Evolutionary conservation across 208 protist genomes (phyloP).

Genomic region (Jaenimonas drosophilae): DNA sequence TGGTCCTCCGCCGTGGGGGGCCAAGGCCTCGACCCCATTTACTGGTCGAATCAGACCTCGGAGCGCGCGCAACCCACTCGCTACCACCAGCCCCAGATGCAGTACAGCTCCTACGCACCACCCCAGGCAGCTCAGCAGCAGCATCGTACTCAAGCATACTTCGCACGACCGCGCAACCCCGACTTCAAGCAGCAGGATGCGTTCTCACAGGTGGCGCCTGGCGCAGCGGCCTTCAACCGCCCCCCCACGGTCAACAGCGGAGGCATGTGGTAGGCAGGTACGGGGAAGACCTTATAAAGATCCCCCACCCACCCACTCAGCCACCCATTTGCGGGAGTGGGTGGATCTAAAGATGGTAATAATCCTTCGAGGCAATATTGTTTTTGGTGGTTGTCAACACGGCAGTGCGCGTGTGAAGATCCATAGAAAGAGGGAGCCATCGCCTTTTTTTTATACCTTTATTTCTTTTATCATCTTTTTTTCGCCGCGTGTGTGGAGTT

Average conservation of each 20-base stretch:
- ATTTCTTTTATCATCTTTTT: too few species aligned
- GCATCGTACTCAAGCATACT: conserved; percentile 7
- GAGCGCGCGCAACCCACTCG: conserved; percentile 11
- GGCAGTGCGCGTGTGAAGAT: too few species aligned
- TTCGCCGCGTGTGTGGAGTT: too few species aligned
- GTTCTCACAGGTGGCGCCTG: conserved; percentile 9
- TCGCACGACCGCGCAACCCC: conserved; percentile 8
- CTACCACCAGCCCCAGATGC: conserved; percentile 21
- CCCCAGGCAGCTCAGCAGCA: conserved; percentile 7
- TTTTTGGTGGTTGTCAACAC: too few species aligned
- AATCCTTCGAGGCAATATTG: too few species aligned
- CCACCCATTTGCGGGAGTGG: too few species aligned
- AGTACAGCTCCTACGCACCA: conserved; percentile 41
- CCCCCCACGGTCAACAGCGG: conserved; percentile 17
- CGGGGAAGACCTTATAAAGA: conserved; percentile 4
- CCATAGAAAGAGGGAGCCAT: too few species aligned
- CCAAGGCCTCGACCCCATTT: conserved; percentile 8
- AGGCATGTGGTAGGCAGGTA: conserved; percentile 28
- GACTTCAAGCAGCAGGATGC: conserved; percentile 10
- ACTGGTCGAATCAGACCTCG: conserved; percentile 18
- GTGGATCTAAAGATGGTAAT: conserved; percentile 2
- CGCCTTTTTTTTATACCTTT: too few species aligned
- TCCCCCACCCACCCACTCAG: too few species aligned
- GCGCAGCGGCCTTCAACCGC: conserved; percentile 16
- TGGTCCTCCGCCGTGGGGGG: background rate